Percentiles rank a stretch among this genome's conserved stretches.
Conservation (phyloP, 1,284 basidiomycete genomes). For the Apiotrichum sp. region DNA sequence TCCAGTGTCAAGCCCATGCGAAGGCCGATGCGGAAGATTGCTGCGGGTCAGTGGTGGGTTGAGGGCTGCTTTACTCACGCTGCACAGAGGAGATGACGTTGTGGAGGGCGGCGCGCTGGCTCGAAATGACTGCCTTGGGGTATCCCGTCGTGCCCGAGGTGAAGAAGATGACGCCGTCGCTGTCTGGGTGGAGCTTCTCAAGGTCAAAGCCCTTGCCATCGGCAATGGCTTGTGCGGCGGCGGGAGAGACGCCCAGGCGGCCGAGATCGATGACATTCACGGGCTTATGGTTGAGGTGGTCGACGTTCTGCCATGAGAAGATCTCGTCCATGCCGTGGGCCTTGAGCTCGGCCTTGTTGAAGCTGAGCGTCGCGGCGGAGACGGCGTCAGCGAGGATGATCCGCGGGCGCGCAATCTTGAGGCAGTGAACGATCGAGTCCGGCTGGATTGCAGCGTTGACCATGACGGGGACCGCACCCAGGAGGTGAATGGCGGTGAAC, state of each 20-base stretch:
- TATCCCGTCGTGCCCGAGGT: constrained; percentile 33
- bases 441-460: constrained; percentile 31
- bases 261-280: constrained; percentile 5
- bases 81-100: constrained; percentile 32
- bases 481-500: constrained; percentile 33
- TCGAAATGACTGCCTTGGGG: constrained; percentile 37
- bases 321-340: neutral
- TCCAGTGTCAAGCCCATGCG: constrained; percentile 28
- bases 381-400: constrained; percentile 34
- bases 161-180: constrained; percentile 38
- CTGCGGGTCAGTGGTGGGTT: neutral
- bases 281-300: constrained; percentile 7
- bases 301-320: constrained; percentile 8
- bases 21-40: constrained; percentile 22
- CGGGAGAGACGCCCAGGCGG: neutral
- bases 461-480: constrained; percentile 37
- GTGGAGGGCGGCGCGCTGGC: constrained; percentile 35
- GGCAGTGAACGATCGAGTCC: constrained; percentile 22
- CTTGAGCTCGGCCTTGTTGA: neutral
- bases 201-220: constrained; percentile 11
- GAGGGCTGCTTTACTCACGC: constrained; percentile 12
- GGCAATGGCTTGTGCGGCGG: neutral
- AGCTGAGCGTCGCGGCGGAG: constrained; percentile 1
- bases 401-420: constrained; percentile 24
- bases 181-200: constrained; percentile 25